phyloP scores from a whole-genome alignment of 2,329 filamentous ascomycete species.

The Sclerotinia nivalis region DNA sequence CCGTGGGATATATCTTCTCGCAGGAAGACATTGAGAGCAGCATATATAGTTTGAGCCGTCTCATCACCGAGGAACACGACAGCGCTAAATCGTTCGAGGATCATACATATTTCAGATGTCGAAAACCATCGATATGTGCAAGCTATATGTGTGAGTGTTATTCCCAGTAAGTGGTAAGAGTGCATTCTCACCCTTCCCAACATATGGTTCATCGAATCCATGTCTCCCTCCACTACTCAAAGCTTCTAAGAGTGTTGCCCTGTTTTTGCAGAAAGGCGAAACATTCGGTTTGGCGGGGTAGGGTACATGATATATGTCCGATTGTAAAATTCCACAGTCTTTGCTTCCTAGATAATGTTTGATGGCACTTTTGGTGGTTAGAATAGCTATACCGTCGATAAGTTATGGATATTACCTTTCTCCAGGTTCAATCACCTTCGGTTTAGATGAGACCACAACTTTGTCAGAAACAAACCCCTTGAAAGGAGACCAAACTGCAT shows the following conservation, averaged over 20 bases:
- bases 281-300: conserved; percentile 22
- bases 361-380: conserved; percentile 26
- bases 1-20: conserved; percentile 46
- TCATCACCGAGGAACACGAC: conserved; percentile 48
- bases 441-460: background rate
- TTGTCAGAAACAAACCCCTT: conserved; percentile 3
- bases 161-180: background rate
- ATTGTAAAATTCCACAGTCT: conserved; percentile 33
- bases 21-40: conserved; percentile 48
- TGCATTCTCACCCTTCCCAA: conserved; percentile 29
- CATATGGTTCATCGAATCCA: conserved; percentile 46
- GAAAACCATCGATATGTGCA: conserved; percentile 49
- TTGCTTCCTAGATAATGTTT: conserved; percentile 33
- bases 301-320: conserved; percentile 32
- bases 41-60: conserved; percentile 45
- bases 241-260: conserved; percentile 44
- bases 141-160: conserved; percentile 29
- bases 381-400: background rate
- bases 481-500: conserved; percentile 17
- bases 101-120: conserved; percentile 47
- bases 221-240: conserved; percentile 46
- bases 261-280: conserved; percentile 34
- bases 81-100: conserved; percentile 46
- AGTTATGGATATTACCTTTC: conserved; percentile 27
- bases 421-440: conserved; percentile 21